Base-by-base conservation (phyloP, 768 basidiomycete genomes). In the Mrakia blollopis region DNA sequence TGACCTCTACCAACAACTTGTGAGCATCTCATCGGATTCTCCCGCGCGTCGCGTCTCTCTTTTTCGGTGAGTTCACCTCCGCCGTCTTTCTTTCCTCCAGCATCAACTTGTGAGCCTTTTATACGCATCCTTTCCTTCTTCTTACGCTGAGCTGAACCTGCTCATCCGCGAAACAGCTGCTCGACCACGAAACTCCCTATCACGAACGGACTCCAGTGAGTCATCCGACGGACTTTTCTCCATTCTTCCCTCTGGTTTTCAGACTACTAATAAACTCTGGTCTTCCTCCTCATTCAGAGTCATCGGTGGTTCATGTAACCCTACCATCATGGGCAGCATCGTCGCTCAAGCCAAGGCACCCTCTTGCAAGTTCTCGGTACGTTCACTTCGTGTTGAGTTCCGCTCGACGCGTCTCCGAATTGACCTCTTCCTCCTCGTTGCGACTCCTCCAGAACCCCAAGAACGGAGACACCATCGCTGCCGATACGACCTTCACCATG, bases 1-100 rank as follows among this genome's bases (percentile, higher is more conserved):
- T 87, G 69, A 87, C 87, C 1, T 87, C 87, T 21, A 85, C 83
- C n/a, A 89, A 90, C 84, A 90, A 90, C 85, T 90, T 88, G 79
- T 80, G 67, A 76, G 77, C n/a, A n/a, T n/a, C n/a, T 47, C 80
- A 76, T 41, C 47, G 47, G 14, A 47, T 6, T 11, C 11, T 41
- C 39, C 6, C 10, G 47, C 47, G 9, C 14, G 47, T 3, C 74
- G 50, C 73, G 21, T 44, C 69, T 39, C 39, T 57, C 28, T n/a
- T n/a, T 57, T 57, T 57, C n/a, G 8, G 13, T 57, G 57, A n/a
- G 57, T n/a, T 57, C 57, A 57, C 57, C 25, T n/a, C n/a, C 18
- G 13, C 9, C 57, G n/a, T n/a, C 57, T 18, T 10, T 13, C 57
- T 57, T 8, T 57, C 54, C 39, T 8, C 8, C 41, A 69, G n/a